These are phyloP conservation scores for Aureobasidium zeae DNA, from an alignment of 2,329 filamentous ascomycete genomes.

Conservation along the genomic window DNA sequence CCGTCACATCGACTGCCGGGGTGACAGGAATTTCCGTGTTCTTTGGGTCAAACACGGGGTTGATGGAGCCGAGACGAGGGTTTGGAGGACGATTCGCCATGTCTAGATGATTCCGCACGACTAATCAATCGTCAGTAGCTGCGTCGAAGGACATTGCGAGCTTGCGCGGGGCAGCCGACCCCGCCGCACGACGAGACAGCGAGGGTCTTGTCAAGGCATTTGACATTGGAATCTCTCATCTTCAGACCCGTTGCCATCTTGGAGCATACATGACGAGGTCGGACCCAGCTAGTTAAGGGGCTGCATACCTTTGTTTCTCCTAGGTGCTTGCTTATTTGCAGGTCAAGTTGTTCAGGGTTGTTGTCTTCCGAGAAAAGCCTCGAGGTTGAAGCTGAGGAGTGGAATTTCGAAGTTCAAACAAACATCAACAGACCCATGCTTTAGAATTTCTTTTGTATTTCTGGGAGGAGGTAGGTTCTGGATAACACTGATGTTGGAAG, in stretches of 20 bases:
- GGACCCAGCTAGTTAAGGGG: not conserved
- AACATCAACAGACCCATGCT: constrained; percentile 1
- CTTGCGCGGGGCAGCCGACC: not conserved
- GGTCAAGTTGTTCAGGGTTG: not conserved
- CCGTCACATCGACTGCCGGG: constrained; percentile 30
- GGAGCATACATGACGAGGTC: not conserved
- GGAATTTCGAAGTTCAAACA: not conserved
- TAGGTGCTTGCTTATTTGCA: constrained; percentile 1
- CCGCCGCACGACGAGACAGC: not conserved
- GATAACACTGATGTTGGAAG: constrained; percentile 7
- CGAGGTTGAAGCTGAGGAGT: not conserved
- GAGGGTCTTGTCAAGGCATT: not conserved
- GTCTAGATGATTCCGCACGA: not conserved
- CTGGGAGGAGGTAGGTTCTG: not conserved
- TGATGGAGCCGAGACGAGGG: constrained; percentile 20
- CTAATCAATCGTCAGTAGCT: constrained; percentile 6
- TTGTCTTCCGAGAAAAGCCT: not conserved
- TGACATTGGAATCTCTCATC: not conserved
- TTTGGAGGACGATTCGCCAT: constrained; percentile 13
- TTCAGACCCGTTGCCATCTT: not conserved
- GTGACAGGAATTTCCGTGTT: constrained; percentile 36
- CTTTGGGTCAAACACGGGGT: constrained; percentile 32
- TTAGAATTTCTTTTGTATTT: constrained; percentile 1
- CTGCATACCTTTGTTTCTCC: constrained; percentile 4
- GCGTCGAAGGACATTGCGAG: not conserved